A percentile compares a stretch with the other conserved stretches of the same genome.
These are phyloP conservation scores for Casuarina cunninghamiana DNA, from an alignment of 306 rosid genomes.

Conservation along the genomic window DNA sequence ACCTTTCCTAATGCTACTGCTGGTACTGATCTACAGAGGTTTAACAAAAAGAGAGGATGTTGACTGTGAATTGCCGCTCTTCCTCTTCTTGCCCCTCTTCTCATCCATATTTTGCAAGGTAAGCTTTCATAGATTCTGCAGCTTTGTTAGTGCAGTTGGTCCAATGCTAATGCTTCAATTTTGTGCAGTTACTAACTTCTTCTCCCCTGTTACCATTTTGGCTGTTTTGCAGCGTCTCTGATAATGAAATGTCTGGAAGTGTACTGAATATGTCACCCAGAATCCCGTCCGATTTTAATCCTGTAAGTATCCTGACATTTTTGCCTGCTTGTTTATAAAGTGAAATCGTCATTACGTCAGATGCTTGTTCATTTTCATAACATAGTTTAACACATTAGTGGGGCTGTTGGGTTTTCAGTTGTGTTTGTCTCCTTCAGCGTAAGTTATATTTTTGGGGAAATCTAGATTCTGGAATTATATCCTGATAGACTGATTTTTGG, in stretches of 20 bases:
- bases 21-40: not conserved
- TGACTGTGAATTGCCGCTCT: constrained; percentile 22
- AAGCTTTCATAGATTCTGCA: not conserved
- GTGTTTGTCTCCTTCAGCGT: not conserved
- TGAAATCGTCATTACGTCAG: not conserved
- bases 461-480: constrained; percentile 9
- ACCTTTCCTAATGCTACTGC: not conserved
- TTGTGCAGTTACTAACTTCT: not conserved
- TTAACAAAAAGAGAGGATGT: constrained; percentile 6
- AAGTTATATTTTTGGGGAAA: not conserved
- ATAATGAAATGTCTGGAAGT: constrained; percentile 12
- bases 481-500: not conserved
- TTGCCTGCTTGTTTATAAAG: not conserved
- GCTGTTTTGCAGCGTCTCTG: constrained; percentile 5
- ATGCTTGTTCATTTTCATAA: not conserved
- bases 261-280: constrained; percentile 24
- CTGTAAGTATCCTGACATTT: constrained; percentile 6
- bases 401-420: not conserved
- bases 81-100: constrained; percentile 15
- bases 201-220: not conserved
- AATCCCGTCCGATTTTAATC: constrained; percentile 18
- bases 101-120: constrained; percentile 11
- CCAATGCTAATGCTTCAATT: not conserved
- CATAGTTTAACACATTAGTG: not conserved
- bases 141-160: not conserved